phyloP scores from a whole-genome alignment of 306 rosid genomes.

The Benincasa hispida region DNA sequence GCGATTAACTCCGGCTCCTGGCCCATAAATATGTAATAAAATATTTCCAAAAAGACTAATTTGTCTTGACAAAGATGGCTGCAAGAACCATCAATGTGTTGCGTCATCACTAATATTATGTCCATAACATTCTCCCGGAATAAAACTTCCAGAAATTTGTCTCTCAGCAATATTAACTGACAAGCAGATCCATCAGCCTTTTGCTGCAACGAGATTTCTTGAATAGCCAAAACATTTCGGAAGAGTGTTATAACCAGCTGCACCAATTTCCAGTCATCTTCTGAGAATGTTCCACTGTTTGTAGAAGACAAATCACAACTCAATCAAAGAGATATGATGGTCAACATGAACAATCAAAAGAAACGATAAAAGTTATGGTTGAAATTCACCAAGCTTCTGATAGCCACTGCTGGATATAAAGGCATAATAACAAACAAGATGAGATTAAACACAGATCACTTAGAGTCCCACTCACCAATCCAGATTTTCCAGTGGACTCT shows the following conservation, averaged over 20 bases:
- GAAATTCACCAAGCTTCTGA: not conserved
- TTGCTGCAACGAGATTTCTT: conserved; percentile 73
- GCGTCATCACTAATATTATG: conserved; percentile 57
- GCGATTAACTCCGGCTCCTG: conserved; percentile 84
- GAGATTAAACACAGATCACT: not conserved
- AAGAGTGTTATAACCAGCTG: conserved; percentile 80
- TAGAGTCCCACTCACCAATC: conserved; percentile 40
- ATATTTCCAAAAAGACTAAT: conserved; percentile 80
- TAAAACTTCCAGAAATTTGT: conserved; percentile 63
- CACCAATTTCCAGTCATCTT: conserved; percentile 93
- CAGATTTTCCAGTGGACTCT: conserved; percentile 76
- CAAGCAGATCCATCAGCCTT: conserved; percentile 53
- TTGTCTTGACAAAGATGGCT: conserved; percentile 73
- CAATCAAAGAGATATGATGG: not conserved
- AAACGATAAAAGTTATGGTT: not conserved
- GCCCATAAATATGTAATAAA: conserved; percentile 56
- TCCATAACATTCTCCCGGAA: conserved; percentile 88
- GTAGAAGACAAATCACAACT: conserved; percentile 9
- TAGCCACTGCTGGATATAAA: not conserved
- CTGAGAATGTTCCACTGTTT: conserved; percentile 59
- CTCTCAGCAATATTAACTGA: conserved; percentile 60
- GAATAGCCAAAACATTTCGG: conserved; percentile 70
- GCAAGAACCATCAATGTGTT: conserved; percentile 48
- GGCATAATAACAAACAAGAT: not conserved
- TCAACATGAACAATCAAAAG: not conserved